Conservation (phyloP, 2,329 filamentous ascomycete genomes). For the Myriosclerotinia scirpicola region DNA sequence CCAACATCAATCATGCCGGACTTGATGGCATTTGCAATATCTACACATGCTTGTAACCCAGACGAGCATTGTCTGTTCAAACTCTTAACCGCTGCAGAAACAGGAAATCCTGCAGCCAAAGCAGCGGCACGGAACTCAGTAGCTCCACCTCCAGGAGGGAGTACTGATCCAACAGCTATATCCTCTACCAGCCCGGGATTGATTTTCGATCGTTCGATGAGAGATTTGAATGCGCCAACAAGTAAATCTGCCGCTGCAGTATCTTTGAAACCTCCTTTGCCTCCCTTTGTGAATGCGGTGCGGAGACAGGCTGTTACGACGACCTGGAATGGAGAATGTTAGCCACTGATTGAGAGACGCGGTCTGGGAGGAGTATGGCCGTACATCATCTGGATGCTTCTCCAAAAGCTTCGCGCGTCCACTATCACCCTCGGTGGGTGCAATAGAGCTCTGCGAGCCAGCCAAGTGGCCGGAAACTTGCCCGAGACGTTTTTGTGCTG, state of each 20-base stretch:
- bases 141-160: slow-evolving; percentile 89
- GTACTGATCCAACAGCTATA: slow-evolving; percentile 85
- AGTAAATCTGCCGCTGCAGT: slow-evolving; percentile 84
- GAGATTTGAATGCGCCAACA: slow-evolving; percentile 74
- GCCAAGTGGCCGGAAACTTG: slow-evolving; percentile 63
- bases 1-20: slow-evolving; percentile 93
- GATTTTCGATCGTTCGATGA: slow-evolving; percentile 83
- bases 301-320: slow-evolving; percentile 92
- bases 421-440: slow-evolving; percentile 31
- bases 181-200: slow-evolving; percentile 88
- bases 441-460: slow-evolving; percentile 42
- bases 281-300: slow-evolving; percentile 88
- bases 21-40: slow-evolving; percentile 91
- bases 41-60: slow-evolving; percentile 87
- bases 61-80: slow-evolving; percentile 95
- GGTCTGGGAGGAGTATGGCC: slow-evolving; percentile 28
- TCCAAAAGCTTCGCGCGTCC: slow-evolving; percentile 50
- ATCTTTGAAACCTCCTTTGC: slow-evolving; percentile 94
- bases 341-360: slow-evolving; percentile 27
- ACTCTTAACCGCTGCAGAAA: slow-evolving; percentile 77
- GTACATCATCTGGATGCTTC: slow-evolving; percentile 67
- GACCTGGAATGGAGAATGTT: slow-evolving; percentile 51
- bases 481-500: slow-evolving; percentile 42
- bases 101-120: slow-evolving; percentile 87
- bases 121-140: slow-evolving; percentile 95